Base-by-base conservation (phyloP, 768 basidiomycete species). In the Trichaptum fuscoviolaceum region DNA sequence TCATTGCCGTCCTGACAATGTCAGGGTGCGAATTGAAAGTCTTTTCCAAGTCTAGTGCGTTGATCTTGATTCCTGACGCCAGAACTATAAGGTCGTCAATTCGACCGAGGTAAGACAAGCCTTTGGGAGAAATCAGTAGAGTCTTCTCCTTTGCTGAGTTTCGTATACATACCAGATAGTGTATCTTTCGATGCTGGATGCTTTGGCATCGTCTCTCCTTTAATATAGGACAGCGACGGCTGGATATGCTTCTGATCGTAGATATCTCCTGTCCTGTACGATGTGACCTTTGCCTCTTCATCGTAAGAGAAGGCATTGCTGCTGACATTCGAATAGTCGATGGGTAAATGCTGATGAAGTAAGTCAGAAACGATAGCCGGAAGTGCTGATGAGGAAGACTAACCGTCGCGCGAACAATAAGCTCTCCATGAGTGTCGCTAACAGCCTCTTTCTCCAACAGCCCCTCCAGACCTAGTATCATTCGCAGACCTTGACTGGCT, bases 381-480 rank as follows among this genome's bases (percentile, higher is more conserved):
- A 60, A 20, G 20, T 10, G 20, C 7, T 7, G 58, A 30, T 10
- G n/a, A 7, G 58, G n/a, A 20, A 60, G 58, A n/a, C 58, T 7
- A 7, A 60, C 58, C n/a, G 58, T 60, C n/a, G 58, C 58, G n/a
- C 58, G n/a, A 60, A 60, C 20, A 7, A 60, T 60, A 23, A 60
- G 27, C 58, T 60, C 58, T 10, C 58, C 58, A 23, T 24, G 23
- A 7, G 27, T 30, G 27, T 60, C 58, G 23, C 20, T 30, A 7
- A 10, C 8, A 7, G 23, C 7, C 20, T 60, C 58, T 24, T 24
- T 23, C 58, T 60, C 58, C 58, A 60, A 60, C 7, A 60, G 10
- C 20, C 58, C 58, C n/a, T 60, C 10, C 58, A 60, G 7, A 23
- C 58, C 58, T 7, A 10, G 23, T 30, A 60, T 20, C n/a, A 60